Percentiles rank a stretch among this genome's conserved stretches.
phyloP scores from a whole-genome alignment of 2,329 filamentous ascomycete species.

The Aspergillus eucalypticola region DNA sequence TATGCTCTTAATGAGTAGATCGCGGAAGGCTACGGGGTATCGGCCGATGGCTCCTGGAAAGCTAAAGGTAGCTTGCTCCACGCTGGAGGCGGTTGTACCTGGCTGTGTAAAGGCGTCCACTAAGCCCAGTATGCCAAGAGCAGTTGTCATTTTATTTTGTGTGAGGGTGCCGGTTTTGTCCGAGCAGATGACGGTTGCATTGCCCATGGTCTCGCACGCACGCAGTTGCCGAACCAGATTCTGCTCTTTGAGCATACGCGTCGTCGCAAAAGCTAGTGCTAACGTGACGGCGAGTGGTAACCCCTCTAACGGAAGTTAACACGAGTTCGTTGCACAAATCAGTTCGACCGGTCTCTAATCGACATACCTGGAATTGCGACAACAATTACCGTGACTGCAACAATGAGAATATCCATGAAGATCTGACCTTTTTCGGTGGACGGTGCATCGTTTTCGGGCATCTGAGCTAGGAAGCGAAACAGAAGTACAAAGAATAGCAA shows the following conservation, averaged over 20 bases:
- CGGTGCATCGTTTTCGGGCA: slow-evolving; percentile 59
- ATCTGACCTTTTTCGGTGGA: slow-evolving; percentile 66
- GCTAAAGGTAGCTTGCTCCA: not conserved
- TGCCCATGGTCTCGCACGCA: slow-evolving; percentile 77
- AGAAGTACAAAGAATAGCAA: slow-evolving; percentile 80
- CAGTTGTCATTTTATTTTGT: slow-evolving; percentile 72
- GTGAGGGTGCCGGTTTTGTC: slow-evolving; percentile 75
- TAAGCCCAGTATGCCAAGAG: slow-evolving; percentile 65
- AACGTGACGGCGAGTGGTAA: slow-evolving; percentile 72
- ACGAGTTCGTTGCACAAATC: not conserved
- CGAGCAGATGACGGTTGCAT: slow-evolving; percentile 74
- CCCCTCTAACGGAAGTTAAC: slow-evolving; percentile 52
- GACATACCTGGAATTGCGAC: slow-evolving; percentile 62
- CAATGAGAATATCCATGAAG: slow-evolving; percentile 72
- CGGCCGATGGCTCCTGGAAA: slow-evolving; percentile 20
- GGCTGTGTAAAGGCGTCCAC: slow-evolving; percentile 9
- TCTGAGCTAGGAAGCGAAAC: slow-evolving; percentile 74
- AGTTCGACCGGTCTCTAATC: no score
- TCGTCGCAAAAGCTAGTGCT: slow-evolving; percentile 72
- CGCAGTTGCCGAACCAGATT: slow-evolving; percentile 73
- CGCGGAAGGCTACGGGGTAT: not conserved
- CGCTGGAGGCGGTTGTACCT: no score
- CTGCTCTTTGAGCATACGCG: slow-evolving; percentile 71
- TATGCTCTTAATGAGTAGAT: slow-evolving; percentile 36
- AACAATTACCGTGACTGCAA: slow-evolving; percentile 74